Evolutionary conservation across 2,329 filamentous ascomycete species (phyloP).

Genomic region (Rhytidhysteron rufulum): DNA sequence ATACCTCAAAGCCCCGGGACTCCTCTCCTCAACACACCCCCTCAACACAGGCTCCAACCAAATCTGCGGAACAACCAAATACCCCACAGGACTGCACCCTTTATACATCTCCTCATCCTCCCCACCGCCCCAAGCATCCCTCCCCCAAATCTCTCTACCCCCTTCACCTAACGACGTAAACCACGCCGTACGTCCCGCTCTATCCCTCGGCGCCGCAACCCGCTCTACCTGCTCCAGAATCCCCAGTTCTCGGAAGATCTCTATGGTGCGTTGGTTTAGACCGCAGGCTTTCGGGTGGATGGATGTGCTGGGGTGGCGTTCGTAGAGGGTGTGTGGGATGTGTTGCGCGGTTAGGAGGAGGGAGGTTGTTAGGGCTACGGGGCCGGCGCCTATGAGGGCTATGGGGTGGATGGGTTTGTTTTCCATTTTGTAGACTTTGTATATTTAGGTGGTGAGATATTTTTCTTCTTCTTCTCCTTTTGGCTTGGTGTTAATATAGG

Average conservation of each 20-base stretch:
- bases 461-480: no score
- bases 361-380: conserved; percentile 26
- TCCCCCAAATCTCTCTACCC: conserved; percentile 23
- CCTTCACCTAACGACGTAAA: conserved; percentile 26
- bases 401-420: conserved; percentile 10
- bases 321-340: conserved; percentile 25
- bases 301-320: conserved; percentile 27
- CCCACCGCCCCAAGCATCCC: conserved; percentile 28
- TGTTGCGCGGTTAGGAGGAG: conserved; percentile 26
- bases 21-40: conserved; percentile 24
- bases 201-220: conserved; percentile 15
- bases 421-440: no score
- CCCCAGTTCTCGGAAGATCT: conserved; percentile 25
- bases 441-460: no score
- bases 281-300: conserved; percentile 32
- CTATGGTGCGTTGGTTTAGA: conserved; percentile 25
- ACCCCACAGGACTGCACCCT: conserved; percentile 20
- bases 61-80: conserved; percentile 32
- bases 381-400: conserved; percentile 28
- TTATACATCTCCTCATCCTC: conserved; percentile 19
- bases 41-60: conserved; percentile 34
- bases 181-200: conserved; percentile 24
- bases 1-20: conserved; percentile 24
- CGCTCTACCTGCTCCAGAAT: conserved; percentile 26
- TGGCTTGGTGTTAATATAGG: no score